phyloP scores from a whole-genome alignment of 2,329 filamentous ascomycete genomes.

The Ophidiomyces ophidiicola region DNA sequence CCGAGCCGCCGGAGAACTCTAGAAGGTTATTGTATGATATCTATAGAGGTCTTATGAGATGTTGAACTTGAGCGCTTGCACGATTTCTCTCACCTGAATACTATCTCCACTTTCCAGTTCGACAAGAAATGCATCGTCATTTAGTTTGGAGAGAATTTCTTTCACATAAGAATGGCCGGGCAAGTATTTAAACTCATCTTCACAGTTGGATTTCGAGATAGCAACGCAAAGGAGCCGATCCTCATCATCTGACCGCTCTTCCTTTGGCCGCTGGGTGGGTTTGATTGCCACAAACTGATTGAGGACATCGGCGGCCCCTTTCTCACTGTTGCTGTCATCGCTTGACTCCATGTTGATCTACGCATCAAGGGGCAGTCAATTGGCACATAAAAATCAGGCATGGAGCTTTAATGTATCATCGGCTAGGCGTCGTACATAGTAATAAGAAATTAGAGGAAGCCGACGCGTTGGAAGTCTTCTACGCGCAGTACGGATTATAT shows the following conservation, averaged over 20 bases:
- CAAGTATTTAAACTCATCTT: constrained; percentile 14
- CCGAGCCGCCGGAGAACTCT: constrained; percentile 5
- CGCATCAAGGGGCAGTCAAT: too few relatives aligned
- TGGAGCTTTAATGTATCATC: too few relatives aligned
- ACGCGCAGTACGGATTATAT: too few relatives aligned
- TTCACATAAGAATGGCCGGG: constrained; percentile 15
- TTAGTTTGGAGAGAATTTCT: constrained; percentile 9
- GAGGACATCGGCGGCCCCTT: constrained; percentile 11
- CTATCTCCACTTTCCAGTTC: constrained; percentile 14
- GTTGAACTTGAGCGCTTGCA: not conserved
- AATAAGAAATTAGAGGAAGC: too few relatives aligned
- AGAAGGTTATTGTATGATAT: constrained; percentile 6
- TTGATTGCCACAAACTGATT: constrained; percentile 14
- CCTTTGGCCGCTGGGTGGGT: not conserved
- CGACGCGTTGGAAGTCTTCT: too few relatives aligned
- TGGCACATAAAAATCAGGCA: too few relatives aligned
- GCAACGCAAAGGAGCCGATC: constrained; percentile 3
- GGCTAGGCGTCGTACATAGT: too few relatives aligned
- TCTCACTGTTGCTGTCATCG: constrained; percentile 1
- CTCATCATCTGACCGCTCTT: not conserved
- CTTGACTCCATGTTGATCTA: constrained; percentile 2
- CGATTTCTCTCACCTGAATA: constrained; percentile 9
- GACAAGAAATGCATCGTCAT: constrained; percentile 9
- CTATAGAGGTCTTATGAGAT: constrained; percentile 6
- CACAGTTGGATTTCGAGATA: constrained; percentile 16